Evolutionary conservation across 345 rosid species (phyloP).

Genomic region (Cardamine chenopodiifolia): DNA sequence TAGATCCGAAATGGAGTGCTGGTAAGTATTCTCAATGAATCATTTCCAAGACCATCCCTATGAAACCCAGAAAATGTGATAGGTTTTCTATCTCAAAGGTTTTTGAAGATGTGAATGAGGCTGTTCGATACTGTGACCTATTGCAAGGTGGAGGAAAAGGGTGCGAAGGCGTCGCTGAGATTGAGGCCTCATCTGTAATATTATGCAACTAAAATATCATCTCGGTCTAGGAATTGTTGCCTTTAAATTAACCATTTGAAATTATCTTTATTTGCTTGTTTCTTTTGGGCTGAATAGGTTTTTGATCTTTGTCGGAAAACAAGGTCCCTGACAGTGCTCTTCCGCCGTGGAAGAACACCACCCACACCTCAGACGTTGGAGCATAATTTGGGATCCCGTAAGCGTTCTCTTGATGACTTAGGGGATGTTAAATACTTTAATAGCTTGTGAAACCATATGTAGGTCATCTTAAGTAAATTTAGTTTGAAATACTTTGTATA

Average conservation of each 20-base stretch:
- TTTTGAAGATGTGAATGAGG: slow-evolving; percentile 92
- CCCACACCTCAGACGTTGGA: slow-evolving; percentile 85
- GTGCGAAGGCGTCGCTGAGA: slow-evolving; percentile 96
- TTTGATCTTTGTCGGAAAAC: slow-evolving; percentile 87
- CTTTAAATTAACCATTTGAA: not conserved
- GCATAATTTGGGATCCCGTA: slow-evolving; percentile 82
- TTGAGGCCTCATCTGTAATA: slow-evolving; percentile 91
- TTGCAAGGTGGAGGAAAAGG: slow-evolving; percentile 95
- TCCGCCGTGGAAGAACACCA: slow-evolving; percentile 85
- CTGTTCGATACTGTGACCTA: slow-evolving; percentile 80
- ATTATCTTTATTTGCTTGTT: not conserved
- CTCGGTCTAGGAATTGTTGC: not conserved
- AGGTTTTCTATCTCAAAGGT: slow-evolving; percentile 50
- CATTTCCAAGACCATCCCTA: not conserved
- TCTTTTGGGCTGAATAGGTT: slow-evolving; percentile 50
- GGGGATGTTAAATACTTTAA: slow-evolving; percentile 41
- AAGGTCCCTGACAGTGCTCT: slow-evolving; percentile 81
- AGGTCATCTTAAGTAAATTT: not conserved
- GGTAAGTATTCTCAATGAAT: slow-evolving; percentile 50
- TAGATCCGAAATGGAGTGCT: slow-evolving; percentile 78
- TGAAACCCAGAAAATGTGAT: not conserved
- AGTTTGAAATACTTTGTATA: slow-evolving; percentile 15
- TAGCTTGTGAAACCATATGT: slow-evolving; percentile 18
- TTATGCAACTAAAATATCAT: not conserved
- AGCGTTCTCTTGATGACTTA: slow-evolving; percentile 87